These are phyloP conservation scores for Cenchrus fungigraminus DNA, from an alignment of 176 grass and related monocot species.

Conservation along the genomic window DNA sequence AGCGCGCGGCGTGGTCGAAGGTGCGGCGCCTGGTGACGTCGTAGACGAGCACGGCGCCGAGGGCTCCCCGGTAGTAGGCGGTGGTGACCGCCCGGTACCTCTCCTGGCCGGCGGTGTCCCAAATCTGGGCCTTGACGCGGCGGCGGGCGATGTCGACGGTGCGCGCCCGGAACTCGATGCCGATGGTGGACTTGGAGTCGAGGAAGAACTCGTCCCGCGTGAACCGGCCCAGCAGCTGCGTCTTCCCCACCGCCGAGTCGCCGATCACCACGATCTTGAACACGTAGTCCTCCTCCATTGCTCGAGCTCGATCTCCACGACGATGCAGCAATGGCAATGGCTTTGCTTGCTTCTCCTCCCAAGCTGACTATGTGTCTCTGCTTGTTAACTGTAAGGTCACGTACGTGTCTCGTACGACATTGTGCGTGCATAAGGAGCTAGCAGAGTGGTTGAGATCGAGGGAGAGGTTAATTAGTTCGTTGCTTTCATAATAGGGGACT, in stretches of 20 bases:
- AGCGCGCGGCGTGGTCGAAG: conserved; percentile 65
- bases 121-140: conserved; percentile 66
- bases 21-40: conserved; percentile 64
- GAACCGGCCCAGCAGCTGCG: conserved; percentile 66
- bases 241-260: conserved; percentile 67
- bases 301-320: no score
- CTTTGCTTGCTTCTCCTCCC: neutral
- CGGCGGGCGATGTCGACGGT: conserved; percentile 49
- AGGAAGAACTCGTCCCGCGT: conserved; percentile 75
- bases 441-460: neutral
- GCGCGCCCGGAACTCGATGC: conserved; percentile 81
- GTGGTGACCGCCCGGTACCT: conserved; percentile 84
- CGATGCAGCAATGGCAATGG: neutral
- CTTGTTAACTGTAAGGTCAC: neutral
- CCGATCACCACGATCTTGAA: conserved; percentile 68
- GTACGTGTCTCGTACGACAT: neutral
- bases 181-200: conserved; percentile 97
- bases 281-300: conserved; percentile 55
- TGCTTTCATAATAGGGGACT: neutral
- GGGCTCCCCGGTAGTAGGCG: conserved; percentile 88
- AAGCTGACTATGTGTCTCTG: neutral
- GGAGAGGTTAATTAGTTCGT: neutral
- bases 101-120: conserved; percentile 76
- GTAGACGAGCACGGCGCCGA: conserved; percentile 88
- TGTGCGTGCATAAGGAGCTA: neutral